Evolutionary conservation across 1,284 basidiomycete genomes (phyloP), one percentile per base, ranked within the genome.

Genomic region (Trichosporon coremiiforme): DNA sequence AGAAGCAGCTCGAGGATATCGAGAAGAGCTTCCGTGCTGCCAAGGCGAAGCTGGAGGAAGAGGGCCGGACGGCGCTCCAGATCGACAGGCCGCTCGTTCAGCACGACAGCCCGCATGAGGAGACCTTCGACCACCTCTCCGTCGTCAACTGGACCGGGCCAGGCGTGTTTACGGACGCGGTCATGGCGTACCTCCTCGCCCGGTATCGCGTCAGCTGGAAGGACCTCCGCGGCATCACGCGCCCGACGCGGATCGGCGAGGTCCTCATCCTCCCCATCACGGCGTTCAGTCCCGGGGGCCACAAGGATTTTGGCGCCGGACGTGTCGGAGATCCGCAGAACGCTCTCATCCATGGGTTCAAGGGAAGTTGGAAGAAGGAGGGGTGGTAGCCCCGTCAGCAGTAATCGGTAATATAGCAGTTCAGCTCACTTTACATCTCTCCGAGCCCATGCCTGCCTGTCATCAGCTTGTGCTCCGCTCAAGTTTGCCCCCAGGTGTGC

Each of bases 261-360:
- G 79, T 84, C 45, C 68, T 83, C 31, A 74, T 85, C 12, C 74
- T 85, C 25, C 84, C 84, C 65, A 79, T 82, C 69, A 79, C 82
- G 20, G 80, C 72, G 0, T 83, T 83, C 70, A 60, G 57, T 15
- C 57, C 57, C 3, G 57, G 29, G 17, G 57, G 57, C 25, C 57
- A 60, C 57, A 60, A 60, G 13, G 57, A 60, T 31, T 60, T 60
- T 22, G 57, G 57, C 31, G 57, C 57, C 20, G 57, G 57, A 8
- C 17, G 29, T 4, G 17, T 13, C 13, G 57, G 57, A 5, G 35
- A 25, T 17, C 57, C 57, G 25, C 57, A 60, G 9, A 60, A 60
- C 29, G 29, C 31, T 1, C 57, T 60, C 31, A 31, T 60, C 3
- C 57, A 60, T 15, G 12, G 15, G 15, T 60, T 60, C 17, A 17